Base-by-base conservation (phyloP, 176 grass and related monocot genomes). In the Oryza brachyantha region DNA sequence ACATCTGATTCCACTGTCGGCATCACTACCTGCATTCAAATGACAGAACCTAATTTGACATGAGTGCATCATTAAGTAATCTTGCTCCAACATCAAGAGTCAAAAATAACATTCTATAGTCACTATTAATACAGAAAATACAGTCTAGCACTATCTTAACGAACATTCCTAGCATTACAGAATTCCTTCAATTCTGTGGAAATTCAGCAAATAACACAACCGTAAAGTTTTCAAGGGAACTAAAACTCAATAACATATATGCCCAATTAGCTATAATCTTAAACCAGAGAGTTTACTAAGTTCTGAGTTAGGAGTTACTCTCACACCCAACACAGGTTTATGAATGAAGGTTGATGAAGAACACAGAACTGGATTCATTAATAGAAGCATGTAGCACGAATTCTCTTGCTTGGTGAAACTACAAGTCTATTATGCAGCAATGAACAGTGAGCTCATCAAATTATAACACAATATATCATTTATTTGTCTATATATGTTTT, bases 1-100 rank as follows among this genome's bases (percentile, higher is more conserved):
- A 92, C 87, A 88, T 98, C 95, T 7, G 87, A 90, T 90, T 94
- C 87, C 29, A 94, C 92, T 2, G 90, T 94, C 32, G 96, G 92
- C 96, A 94, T 98, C 68, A 98, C 88, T 55, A 94, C 92, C 95
- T 97, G 66, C 19, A 73, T 21, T 21, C 21, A 84, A 61, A 41
- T 43, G 22, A 64, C 13, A 84, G 70, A 2, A 41, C 35, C 9
- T 37, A 31, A 55, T 55, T 26, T 59, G 37, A 57, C 59, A 72
- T 25, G 10, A 43, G 21, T 66, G 59, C 19, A 66, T 74, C 37
- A 12, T 35, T 79, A 58, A 73, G 43, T 57, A 74, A 74, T 16
- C 45, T 67, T n/a, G 2, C 60, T 67, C 36, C 4, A 46, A 46
- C 12, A 55, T 3, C 7, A 38, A 29, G n/a, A 77, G 36, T 50